Conservation (phyloP, 2,329 filamentous ascomycete species). For the Sodiomyces alkalinus region DNA sequence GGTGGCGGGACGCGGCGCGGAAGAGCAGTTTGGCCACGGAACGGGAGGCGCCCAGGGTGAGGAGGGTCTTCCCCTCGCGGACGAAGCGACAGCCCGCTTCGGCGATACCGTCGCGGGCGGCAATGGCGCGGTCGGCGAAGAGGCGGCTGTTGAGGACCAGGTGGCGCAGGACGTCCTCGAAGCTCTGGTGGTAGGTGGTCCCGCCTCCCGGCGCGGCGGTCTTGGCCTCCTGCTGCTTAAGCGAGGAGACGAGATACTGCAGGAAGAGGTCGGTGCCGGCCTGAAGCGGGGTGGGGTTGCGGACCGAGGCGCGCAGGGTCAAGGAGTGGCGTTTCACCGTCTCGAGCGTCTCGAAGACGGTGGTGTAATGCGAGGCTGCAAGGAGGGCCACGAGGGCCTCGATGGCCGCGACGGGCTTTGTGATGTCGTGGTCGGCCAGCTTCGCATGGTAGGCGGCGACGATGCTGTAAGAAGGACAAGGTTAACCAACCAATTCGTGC, state of each 20-base stretch:
- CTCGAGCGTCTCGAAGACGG: slow-evolving; percentile 87
- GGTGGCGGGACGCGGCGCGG: slow-evolving; percentile 50
- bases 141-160: slow-evolving; percentile 72
- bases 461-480: slow-evolving; percentile 26
- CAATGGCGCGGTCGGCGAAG: slow-evolving; percentile 78
- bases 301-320: slow-evolving; percentile 60
- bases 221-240: slow-evolving; percentile 36
- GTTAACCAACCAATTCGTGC: too few relatives aligned
- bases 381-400: slow-evolving; percentile 82
- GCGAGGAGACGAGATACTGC: slow-evolving; percentile 71
- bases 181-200: slow-evolving; percentile 29
- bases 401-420: slow-evolving; percentile 91
- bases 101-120: slow-evolving; percentile 71
- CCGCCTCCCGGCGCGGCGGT: slow-evolving; percentile 9
- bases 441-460: slow-evolving; percentile 39
- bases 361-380: slow-evolving; percentile 62
- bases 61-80: slow-evolving; percentile 60
- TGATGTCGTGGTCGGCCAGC: slow-evolving; percentile 63
- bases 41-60: slow-evolving; percentile 79
- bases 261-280: slow-evolving; percentile 94
- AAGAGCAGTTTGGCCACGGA: slow-evolving; percentile 67
- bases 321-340: slow-evolving; percentile 64
- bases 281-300: slow-evolving; percentile 81
- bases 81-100: slow-evolving; percentile 66
- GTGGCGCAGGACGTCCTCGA: slow-evolving; percentile 70